Percentiles rank a stretch among this genome's conserved stretches.
These are phyloP conservation scores for Corrigiola litoralis DNA, from an alignment of 179 eudicot species.

Conservation along the genomic window DNA sequence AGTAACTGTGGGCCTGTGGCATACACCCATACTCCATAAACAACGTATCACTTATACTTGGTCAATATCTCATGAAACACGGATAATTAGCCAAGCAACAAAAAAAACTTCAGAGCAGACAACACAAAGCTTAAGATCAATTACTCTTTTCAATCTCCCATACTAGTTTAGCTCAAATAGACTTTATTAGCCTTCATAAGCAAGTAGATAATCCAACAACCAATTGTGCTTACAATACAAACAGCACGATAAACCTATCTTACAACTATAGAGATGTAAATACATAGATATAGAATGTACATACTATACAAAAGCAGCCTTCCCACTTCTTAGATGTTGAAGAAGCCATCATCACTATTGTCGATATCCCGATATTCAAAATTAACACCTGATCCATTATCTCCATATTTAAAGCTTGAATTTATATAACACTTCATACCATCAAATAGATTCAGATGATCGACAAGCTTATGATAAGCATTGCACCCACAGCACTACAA, in stretches of 20 bases:
- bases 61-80: background rate
- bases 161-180: background rate
- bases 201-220: background rate
- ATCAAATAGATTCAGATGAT: constrained; percentile 82
- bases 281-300: constrained; percentile 34
- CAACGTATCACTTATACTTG: too few species aligned
- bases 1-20: too few species aligned
- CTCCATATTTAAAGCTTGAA: constrained; percentile 63
- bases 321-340: constrained; percentile 23
- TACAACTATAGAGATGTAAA: constrained; percentile 15
- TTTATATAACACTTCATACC: constrained; percentile 91
- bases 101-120: background rate
- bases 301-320: constrained; percentile 20
- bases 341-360: constrained; percentile 52
- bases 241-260: constrained; percentile 9
- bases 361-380: constrained; percentile 61
- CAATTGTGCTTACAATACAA: background rate
- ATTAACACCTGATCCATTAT: constrained; percentile 29
- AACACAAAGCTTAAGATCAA: background rate
- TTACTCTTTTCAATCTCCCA: background rate
- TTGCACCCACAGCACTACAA: constrained; percentile 91
- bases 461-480: constrained; percentile 94
- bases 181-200: background rate
- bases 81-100: background rate
- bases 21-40: too few species aligned